Conservation (phyloP, 768 basidiomycete species). For the Grammothele lineata region DNA sequence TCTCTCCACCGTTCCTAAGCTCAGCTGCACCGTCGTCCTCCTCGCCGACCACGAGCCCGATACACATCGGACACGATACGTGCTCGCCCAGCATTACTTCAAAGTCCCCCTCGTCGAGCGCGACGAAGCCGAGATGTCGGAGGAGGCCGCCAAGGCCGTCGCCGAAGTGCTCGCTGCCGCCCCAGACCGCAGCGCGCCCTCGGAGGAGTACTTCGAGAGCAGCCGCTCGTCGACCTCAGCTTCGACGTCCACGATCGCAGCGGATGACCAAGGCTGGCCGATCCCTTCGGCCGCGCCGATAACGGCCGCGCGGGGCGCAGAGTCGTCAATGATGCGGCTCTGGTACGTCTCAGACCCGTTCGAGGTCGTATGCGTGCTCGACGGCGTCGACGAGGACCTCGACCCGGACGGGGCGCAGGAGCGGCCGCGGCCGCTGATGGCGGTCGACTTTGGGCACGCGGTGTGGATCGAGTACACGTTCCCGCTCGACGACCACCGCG, state of each 20-base stretch:
- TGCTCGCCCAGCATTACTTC: conserved; percentile 75
- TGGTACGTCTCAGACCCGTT: conserved; percentile 73
- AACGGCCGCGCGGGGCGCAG: conserved; percentile 32
- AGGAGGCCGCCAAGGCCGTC: conserved; percentile 6
- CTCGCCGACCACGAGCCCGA: conserved; percentile 59
- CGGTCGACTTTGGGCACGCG: conserved; percentile 85
- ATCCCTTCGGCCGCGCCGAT: background rate
- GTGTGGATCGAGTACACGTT: conserved; percentile 70
- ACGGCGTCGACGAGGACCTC: conserved; percentile 36
- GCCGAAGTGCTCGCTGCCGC: background rate
- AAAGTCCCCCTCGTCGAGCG: conserved; percentile 48
- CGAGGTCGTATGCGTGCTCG: conserved; percentile 64
- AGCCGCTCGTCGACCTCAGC: conserved; percentile 2
- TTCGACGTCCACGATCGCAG: background rate
- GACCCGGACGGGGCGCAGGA: conserved; percentile 34
- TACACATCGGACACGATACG: conserved; percentile 56
- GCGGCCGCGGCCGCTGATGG: conserved; percentile 65
- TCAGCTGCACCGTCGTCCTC: conserved; percentile 70
- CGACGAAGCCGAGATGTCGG: conserved; percentile 6
- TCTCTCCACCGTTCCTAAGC: conserved; percentile 54
- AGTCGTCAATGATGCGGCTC: conserved; percentile 53
- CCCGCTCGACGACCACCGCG: conserved; percentile 26
- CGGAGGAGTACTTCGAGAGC: background rate
- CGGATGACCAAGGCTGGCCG: no score
- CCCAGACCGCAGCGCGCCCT: background rate